Percentiles rank a stretch among this genome's conserved stretches.
Conservation (phyloP, 163 green algal species). For the Scenedesmus sp. region DNA sequence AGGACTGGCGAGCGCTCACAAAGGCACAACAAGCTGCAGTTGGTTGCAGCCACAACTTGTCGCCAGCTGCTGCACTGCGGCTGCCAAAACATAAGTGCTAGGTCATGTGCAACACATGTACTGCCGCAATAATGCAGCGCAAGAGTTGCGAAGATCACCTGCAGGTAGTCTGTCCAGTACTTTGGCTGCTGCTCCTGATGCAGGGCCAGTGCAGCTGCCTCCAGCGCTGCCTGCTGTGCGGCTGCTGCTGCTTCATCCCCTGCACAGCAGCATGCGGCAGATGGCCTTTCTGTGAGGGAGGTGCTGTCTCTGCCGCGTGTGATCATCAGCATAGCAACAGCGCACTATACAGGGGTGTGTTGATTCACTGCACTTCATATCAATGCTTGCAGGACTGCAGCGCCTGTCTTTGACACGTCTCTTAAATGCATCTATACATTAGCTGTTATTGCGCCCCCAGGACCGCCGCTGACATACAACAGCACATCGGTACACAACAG, state of each 20-base stretch:
- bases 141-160: slow-evolving; percentile 48
- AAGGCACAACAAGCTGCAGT: too few species aligned
- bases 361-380: neutral
- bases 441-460: too few species aligned
- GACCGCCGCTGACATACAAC: neutral
- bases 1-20: too few species aligned
- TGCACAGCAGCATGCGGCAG: neutral
- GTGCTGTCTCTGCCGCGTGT: neutral
- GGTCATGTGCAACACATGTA: neutral
- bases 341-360: neutral
- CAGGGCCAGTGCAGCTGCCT: slow-evolving; percentile 58
- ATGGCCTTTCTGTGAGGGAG: too few species aligned
- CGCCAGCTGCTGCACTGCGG: neutral
- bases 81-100: neutral
- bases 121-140: neutral
- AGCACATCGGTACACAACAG: neutral
- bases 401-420: too few species aligned
- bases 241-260: neutral
- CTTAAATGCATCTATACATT: too few species aligned
- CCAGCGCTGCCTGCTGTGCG: slow-evolving; percentile 49
- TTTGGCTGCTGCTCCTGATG: slow-evolving; percentile 38
- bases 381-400: neutral
- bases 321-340: neutral
- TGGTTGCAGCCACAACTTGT: too few species aligned
- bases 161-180: slow-evolving; percentile 83